phyloP scores from a whole-genome alignment of 164 flowering plant species.

The Berberis thunbergii region DNA sequence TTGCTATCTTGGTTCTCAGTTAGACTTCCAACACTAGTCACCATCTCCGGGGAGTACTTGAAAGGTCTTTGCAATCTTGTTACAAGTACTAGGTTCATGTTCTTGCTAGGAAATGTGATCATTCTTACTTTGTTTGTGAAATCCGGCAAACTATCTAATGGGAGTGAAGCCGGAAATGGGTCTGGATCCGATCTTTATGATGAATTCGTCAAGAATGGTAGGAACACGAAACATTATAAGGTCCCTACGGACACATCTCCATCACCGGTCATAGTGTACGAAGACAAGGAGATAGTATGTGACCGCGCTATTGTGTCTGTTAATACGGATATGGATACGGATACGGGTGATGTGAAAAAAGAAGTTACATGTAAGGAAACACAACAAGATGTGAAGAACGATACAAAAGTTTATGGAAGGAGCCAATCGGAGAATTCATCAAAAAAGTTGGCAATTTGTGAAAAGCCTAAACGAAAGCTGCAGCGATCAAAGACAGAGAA shows the following conservation, averaged over 20 bases:
- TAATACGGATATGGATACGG: not conserved
- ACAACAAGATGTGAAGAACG: not conserved
- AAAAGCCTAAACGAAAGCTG: slow-evolving; percentile 13
- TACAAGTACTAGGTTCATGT: slow-evolving; percentile 41
- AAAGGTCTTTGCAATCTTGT: slow-evolving; percentile 17
- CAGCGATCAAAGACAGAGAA: slow-evolving; percentile 47
- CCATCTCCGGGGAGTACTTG: slow-evolving; percentile 26
- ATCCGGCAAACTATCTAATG: slow-evolving; percentile 34
- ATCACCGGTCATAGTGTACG: slow-evolving; percentile 2
- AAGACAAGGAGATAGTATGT: not conserved
- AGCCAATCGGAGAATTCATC: slow-evolving; percentile 33
- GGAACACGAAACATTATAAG: slow-evolving; percentile 8
- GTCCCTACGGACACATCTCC: not conserved
- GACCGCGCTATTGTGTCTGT: not conserved
- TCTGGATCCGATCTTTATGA: slow-evolving; percentile 23
- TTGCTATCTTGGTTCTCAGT: slow-evolving; percentile 37
- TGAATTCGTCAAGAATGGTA: slow-evolving; percentile 33
- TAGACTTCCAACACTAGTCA: slow-evolving; percentile 32
- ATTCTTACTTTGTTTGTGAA: slow-evolving; percentile 39
- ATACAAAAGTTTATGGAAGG: slow-evolving; percentile 16
- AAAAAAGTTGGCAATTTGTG: not conserved
- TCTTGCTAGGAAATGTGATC: slow-evolving; percentile 51
- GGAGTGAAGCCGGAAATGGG: not conserved
- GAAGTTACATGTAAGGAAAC: no score
- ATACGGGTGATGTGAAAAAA: no score